Evolutionary conservation across 768 basidiomycete species (phyloP).

Genomic region (Bullera alba): DNA sequence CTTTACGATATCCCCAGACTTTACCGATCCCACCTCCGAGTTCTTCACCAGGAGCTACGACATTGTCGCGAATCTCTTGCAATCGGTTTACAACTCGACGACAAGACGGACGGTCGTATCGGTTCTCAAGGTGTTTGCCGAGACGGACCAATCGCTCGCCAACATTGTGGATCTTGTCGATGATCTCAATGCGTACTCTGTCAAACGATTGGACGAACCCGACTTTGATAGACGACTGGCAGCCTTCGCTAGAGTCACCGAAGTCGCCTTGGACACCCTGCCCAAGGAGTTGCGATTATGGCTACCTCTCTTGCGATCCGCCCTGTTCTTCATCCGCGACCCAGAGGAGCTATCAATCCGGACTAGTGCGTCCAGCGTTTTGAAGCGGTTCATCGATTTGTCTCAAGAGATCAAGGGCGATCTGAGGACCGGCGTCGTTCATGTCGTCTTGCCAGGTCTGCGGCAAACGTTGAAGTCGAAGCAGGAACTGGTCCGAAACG

Average conservation of each 20-base stretch:
- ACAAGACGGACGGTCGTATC: constrained; percentile 64
- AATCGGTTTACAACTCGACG: constrained; percentile 62
- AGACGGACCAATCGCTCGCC: constrained; percentile 51
- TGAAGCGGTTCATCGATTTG: constrained; percentile 68
- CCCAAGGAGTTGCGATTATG: constrained; percentile 54
- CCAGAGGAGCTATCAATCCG: constrained; percentile 78
- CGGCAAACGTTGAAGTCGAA: constrained; percentile 72
- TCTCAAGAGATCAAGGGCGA: constrained; percentile 21
- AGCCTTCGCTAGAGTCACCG: constrained; percentile 71
- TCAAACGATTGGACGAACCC: constrained; percentile 75
- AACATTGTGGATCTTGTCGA: constrained; percentile 56
- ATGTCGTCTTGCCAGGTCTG: constrained; percentile 68
- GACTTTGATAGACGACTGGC: constrained; percentile 79
- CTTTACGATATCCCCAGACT: constrained; percentile 55
- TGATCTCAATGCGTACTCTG: constrained; percentile 75
- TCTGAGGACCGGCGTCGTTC: constrained; percentile 48
- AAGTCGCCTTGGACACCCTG: constrained; percentile 48
- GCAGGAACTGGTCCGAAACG: constrained; percentile 77
- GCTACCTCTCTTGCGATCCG: constrained; percentile 75
- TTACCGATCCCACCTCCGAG: constrained; percentile 25
- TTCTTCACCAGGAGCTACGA: constrained; percentile 40
- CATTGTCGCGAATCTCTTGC: constrained; percentile 69
- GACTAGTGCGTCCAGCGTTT: constrained; percentile 65
- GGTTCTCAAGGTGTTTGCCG: constrained; percentile 56
- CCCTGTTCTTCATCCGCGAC: constrained; percentile 80